Conservation (phyloP, 1,284 basidiomycete genomes). For the Mycosarcoma mackinlayi region DNA sequence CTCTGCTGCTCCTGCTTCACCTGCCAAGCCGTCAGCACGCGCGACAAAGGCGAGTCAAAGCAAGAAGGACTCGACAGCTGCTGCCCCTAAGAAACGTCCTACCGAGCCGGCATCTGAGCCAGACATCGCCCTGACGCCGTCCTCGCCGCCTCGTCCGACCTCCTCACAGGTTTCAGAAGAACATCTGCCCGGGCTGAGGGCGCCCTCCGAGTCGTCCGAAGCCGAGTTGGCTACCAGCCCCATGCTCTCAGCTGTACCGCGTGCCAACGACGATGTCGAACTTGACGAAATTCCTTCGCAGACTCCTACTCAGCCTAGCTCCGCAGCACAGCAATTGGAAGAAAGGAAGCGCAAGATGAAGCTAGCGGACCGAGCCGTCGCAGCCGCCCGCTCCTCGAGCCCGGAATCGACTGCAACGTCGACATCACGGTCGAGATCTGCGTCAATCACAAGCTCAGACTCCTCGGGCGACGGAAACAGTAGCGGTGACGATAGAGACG, state of each 20-base stretch:
- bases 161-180: conserved; percentile 2
- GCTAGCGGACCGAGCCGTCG: conserved; percentile 17
- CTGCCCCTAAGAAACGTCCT: conserved; percentile 4
- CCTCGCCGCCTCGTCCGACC: conserved; percentile 16
- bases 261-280: conserved; percentile 29
- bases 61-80: conserved; percentile 15
- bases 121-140: conserved; percentile 21
- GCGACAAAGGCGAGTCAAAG: conserved; percentile 1
- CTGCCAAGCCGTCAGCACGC: conserved; percentile 11
- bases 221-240: conserved; percentile 49
- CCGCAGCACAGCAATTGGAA: conserved; percentile 34
- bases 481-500: conserved; percentile 23
- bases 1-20: background rate
- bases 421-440: conserved; percentile 33
- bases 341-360: conserved; percentile 34
- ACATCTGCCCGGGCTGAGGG: conserved; percentile 10
- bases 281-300: conserved; percentile 27
- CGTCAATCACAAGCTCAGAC: conserved; percentile 45
- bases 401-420: background rate
- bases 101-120: conserved; percentile 6
- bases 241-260: conserved; percentile 37
- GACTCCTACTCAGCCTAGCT: conserved; percentile 4
- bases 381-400: conserved; percentile 1
- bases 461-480: conserved; percentile 30
- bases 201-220: conserved; percentile 38